A percentile compares a stretch with the other conserved stretches of the same genome.
Conservation (phyloP, 441 rosid species). For the Adansonia rubrostipa region DNA sequence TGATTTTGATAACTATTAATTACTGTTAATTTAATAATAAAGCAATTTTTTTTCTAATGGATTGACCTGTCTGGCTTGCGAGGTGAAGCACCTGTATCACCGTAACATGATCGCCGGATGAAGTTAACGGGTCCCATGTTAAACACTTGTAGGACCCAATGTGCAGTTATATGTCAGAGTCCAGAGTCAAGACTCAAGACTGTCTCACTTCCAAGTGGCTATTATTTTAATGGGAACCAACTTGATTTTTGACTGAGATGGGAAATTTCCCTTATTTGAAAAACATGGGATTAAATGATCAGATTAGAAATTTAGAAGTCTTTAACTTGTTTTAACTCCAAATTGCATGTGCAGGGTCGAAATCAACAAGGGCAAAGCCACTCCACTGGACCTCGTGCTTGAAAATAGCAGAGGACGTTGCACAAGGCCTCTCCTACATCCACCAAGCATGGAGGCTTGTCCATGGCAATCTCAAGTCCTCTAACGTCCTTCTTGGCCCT, state of each 20-base stretch:
- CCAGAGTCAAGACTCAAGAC: background rate
- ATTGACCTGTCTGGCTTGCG: background rate
- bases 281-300: background rate
- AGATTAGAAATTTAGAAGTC: background rate
- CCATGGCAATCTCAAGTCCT: slow-evolving; percentile 83
- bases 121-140: background rate
- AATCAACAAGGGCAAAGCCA: slow-evolving; percentile 81
- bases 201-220: background rate
- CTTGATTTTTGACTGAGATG: background rate
- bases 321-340: background rate
- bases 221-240: background rate
- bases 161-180: background rate
- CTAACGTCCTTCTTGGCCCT: slow-evolving; percentile 80
- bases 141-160: slow-evolving; percentile 1
- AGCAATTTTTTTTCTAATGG: background rate
- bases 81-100: background rate
- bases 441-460: slow-evolving; percentile 89
- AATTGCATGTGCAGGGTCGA: slow-evolving; percentile 60
- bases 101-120: background rate
- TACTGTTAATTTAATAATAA: background rate
- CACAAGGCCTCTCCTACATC: slow-evolving; percentile 88
- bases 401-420: slow-evolving; percentile 93
- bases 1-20: background rate
- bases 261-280: background rate
- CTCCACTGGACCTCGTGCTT: slow-evolving; percentile 96